A percentile compares a stretch with the other conserved stretches of the same genome.
Conservation (phyloP, 2,329 filamentous ascomycete genomes). For the Cryphonectria naterciae region DNA sequence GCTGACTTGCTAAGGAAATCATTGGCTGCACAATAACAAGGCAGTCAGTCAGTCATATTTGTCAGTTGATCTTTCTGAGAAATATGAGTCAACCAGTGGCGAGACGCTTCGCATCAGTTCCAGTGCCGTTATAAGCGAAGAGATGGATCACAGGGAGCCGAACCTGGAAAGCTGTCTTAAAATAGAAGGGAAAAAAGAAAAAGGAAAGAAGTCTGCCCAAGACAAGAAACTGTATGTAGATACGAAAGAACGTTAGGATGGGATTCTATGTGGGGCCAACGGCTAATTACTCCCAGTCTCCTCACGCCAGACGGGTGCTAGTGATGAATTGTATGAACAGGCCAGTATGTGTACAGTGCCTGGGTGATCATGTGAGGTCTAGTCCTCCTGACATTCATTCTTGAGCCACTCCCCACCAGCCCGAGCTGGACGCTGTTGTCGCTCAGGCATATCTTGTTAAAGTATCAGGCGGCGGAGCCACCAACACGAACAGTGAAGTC, state of each 20-base stretch:
- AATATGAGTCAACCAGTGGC: not conserved
- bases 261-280: not conserved
- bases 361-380: not conserved
- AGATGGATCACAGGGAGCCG: not conserved
- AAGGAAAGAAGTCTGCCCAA: too few relatives aligned
- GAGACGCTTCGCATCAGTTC: not conserved
- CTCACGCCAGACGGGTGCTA: not conserved
- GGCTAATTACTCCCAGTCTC: not conserved
- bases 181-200: not conserved
- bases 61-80: too few relatives aligned
- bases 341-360: not conserved
- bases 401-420: too few relatives aligned
- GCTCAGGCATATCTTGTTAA: not conserved
- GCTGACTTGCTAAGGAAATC: not conserved
- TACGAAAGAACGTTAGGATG: not conserved
- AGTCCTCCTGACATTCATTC: not conserved
- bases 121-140: not conserved
- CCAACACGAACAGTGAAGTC: not conserved
- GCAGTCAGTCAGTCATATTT: not conserved
- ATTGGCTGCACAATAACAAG: not conserved
- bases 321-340: not conserved
- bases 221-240: too few relatives aligned
- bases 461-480: not conserved
- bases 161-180: not conserved
- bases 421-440: not conserved